Percentiles rank a stretch among this genome's conserved stretches.
Evolutionary conservation across 2,329 filamentous ascomycete genomes (phyloP).

Genomic region (Cytospora schulzeri): DNA sequence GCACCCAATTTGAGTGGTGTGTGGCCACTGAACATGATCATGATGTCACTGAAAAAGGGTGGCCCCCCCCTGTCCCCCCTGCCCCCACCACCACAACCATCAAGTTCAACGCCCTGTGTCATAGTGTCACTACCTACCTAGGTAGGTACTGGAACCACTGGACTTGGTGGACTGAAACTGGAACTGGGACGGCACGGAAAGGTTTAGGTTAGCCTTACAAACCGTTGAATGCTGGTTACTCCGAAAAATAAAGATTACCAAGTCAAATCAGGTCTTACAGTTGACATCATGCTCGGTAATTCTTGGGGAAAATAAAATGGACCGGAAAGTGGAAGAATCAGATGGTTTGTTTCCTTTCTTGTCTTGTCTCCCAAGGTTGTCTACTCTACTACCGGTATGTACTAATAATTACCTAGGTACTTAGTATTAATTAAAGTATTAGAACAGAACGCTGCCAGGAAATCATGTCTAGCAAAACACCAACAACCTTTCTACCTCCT

Average conservation of each 20-base stretch:
- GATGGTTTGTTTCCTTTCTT: background rate
- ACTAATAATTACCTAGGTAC: too few species aligned
- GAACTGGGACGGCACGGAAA: background rate
- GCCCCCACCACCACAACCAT: background rate
- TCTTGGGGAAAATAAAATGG: conserved; percentile 2
- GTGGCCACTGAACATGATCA: background rate
- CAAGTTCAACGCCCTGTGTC: background rate
- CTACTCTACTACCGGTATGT: too few species aligned
- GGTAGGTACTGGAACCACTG: too few species aligned
- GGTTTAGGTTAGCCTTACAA: too few species aligned
- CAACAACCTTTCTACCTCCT: background rate
- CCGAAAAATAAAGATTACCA: background rate
- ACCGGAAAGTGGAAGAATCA: background rate
- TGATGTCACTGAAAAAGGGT: conserved; percentile 1
- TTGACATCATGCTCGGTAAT: conserved; percentile 15
- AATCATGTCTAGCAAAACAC: background rate
- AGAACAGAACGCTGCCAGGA: background rate
- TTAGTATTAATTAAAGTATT: background rate
- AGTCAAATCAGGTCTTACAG: background rate
- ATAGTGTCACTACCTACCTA: too few species aligned
- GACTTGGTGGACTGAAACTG: too few species aligned
- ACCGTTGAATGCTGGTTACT: too few species aligned
- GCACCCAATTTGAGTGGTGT: background rate
- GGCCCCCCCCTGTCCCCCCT: too few species aligned
- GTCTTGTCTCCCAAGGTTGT: too few species aligned